phyloP scores from a whole-genome alignment of 768 basidiomycete genomes.

The Russula lepida region DNA sequence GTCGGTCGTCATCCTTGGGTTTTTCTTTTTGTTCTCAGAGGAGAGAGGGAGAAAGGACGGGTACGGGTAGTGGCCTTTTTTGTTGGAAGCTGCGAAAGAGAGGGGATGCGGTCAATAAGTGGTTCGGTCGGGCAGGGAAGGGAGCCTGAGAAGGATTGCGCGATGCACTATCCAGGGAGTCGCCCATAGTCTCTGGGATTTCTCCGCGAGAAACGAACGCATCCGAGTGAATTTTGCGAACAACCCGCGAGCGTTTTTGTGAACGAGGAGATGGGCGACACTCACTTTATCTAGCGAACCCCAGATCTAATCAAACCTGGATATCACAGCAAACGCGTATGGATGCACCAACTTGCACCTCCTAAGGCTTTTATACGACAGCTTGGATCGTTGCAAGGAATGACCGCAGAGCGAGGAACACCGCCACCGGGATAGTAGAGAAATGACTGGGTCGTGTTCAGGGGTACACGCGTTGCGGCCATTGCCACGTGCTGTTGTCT shows the following conservation, averaged over 20 bases:
- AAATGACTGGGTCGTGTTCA: background rate
- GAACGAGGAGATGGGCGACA: background rate
- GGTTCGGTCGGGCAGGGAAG: background rate
- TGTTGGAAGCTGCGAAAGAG: background rate
- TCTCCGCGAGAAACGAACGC: background rate
- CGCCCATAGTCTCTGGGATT: background rate
- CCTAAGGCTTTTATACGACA: too few relatives aligned
- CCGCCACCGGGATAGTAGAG: too few relatives aligned
- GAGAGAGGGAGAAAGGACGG: background rate
- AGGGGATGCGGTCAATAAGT: background rate
- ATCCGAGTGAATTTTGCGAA: background rate
- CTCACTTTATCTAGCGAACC: background rate
- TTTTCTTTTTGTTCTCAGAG: background rate
- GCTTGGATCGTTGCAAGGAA: background rate
- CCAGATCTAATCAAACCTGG: background rate
- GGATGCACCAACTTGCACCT: background rate
- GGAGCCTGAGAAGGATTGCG: background rate
- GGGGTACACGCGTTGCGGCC: too few relatives aligned
- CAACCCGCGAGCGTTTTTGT: background rate
- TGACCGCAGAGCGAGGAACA: too few relatives aligned
- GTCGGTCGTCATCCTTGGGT: constrained; percentile 3
- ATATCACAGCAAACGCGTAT: background rate
- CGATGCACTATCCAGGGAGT: background rate
- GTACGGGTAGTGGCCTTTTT: background rate
- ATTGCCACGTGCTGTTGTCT: too few relatives aligned